These are phyloP conservation scores for Chlorella sorokiniana DNA, from an alignment of 139 green algal species.

Conservation along the genomic window DNA sequence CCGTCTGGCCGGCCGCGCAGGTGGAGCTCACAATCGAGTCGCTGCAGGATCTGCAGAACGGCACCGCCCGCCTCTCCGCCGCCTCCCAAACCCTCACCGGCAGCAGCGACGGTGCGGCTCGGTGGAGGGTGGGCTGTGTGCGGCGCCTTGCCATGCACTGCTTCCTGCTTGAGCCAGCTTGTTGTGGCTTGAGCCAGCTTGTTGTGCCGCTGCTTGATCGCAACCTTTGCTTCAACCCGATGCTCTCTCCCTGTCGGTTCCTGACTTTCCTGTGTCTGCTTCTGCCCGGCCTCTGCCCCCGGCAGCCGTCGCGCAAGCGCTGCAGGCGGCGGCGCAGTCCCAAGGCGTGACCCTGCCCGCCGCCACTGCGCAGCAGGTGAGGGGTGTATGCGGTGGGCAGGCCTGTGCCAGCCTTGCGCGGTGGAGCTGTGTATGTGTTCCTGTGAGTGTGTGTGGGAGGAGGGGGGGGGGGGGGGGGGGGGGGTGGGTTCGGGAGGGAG, in stretches of 20 bases:
- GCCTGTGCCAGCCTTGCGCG: too few relatives aligned
- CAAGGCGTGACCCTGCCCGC: neutral
- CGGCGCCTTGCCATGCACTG: too few relatives aligned
- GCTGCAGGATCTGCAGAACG: neutral
- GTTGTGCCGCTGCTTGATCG: too few relatives aligned
- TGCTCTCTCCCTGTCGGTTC: neutral
- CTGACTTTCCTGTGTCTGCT: too few relatives aligned
- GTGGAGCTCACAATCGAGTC: neutral
- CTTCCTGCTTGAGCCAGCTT: neutral
- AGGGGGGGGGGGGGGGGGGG: too few relatives aligned
- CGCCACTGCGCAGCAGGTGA: neutral
- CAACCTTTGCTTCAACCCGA: neutral
- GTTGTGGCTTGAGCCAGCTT: neutral
- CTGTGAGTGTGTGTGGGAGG: too few relatives aligned
- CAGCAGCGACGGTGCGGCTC: neutral
- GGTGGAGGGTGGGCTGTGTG: neutral
- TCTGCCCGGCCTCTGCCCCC: neutral
- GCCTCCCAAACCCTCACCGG: neutral
- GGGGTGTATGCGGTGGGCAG: too few relatives aligned
- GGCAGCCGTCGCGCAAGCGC: neutral
- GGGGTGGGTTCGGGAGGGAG: too few relatives aligned
- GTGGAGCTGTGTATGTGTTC: too few relatives aligned
- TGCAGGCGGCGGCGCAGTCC: neutral
- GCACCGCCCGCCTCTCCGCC: neutral
- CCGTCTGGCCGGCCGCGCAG: neutral